phyloP scores from a whole-genome alignment of 2,329 filamentous ascomycete species.

The Fusarium papillatum region DNA sequence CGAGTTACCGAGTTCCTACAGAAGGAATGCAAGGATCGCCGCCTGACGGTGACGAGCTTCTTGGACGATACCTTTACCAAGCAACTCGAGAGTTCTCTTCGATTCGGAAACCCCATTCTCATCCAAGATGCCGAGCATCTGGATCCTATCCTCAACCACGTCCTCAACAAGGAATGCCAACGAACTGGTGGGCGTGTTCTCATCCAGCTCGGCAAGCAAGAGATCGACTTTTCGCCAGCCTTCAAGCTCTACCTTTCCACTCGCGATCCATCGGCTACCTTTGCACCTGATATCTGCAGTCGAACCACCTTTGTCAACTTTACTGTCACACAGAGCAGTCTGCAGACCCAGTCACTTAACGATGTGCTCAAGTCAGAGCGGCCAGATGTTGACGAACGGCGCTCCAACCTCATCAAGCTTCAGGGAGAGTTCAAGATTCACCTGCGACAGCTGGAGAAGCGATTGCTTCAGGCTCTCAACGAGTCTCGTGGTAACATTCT shows the following conservation, averaged over 20 bases:
- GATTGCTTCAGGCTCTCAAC: constrained; percentile 93
- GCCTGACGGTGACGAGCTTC: constrained; percentile 97
- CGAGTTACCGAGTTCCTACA: constrained; percentile 95
- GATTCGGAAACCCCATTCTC: constrained; percentile 98
- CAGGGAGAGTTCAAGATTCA: constrained; percentile 99
- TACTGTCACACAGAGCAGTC: constrained; percentile 97
- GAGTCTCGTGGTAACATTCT: constrained; percentile 98
- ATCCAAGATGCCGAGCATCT: constrained; percentile 99
- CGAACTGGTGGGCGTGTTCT: constrained; percentile 97
- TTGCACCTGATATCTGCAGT: constrained; percentile 97
- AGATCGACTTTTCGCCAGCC: constrained; percentile 98
- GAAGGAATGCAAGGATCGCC: constrained; percentile 93
- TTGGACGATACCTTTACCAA: constrained; percentile 98
- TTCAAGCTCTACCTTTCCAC: constrained; percentile 98
- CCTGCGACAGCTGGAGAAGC: constrained; percentile 94
- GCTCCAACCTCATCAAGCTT: constrained; percentile 97
- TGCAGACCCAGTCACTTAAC: constrained; percentile 97
- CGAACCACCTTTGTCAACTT: constrained; percentile 99
- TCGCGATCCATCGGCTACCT: constrained; percentile 94
- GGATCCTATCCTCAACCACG: constrained; percentile 97
- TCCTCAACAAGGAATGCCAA: constrained; percentile 99
- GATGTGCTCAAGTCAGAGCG: constrained; percentile 98
- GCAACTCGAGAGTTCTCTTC: constrained; percentile 94
- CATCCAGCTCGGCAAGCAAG: constrained; percentile 97
- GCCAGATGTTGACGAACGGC: constrained; percentile 95